Percentiles rank a stretch among this genome's conserved stretches.
Evolutionary conservation across 768 basidiomycete species (phyloP).

Genomic region (Boletus sensibilis): DNA sequence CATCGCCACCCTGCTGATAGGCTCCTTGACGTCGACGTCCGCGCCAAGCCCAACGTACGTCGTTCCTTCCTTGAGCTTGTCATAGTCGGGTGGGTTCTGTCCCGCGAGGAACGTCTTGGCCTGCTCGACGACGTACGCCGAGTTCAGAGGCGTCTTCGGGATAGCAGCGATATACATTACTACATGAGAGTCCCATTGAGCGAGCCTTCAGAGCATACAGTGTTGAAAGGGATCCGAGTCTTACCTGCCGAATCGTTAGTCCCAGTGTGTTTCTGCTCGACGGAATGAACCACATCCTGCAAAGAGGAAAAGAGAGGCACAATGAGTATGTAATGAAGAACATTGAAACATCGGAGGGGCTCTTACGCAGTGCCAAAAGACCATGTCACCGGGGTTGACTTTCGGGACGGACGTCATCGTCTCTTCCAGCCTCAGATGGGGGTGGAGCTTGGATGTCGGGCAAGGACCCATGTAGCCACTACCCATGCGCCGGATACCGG

Average conservation of each 20-base stretch:
- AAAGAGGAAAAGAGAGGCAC: conserved; percentile 18
- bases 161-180: conserved; percentile 82
- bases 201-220: not conserved
- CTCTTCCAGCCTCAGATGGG: conserved; percentile 59
- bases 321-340: not conserved
- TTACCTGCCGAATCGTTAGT: conserved; percentile 54
- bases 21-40: conserved; percentile 38
- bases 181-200: conserved; percentile 17
- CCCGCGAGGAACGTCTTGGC: conserved; percentile 58
- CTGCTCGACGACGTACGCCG: conserved; percentile 60
- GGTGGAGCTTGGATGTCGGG: conserved; percentile 58
- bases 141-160: conserved; percentile 61
- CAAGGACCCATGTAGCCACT: conserved; percentile 38
- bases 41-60: conserved; percentile 40
- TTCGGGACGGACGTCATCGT: conserved; percentile 72
- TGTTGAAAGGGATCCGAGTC: not conserved
- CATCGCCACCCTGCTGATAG: conserved; percentile 43
- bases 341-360: not conserved
- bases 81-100: conserved; percentile 72
- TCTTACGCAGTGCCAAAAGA: conserved; percentile 71
- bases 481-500: conserved; percentile 39
- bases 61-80: conserved; percentile 42
- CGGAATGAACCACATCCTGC: conserved; percentile 47
- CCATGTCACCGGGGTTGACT: conserved; percentile 74
- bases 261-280: conserved; percentile 53